phyloP scores from a whole-genome alignment of 1,284 basidiomycete genomes.

The Amylostereum areolatum region DNA sequence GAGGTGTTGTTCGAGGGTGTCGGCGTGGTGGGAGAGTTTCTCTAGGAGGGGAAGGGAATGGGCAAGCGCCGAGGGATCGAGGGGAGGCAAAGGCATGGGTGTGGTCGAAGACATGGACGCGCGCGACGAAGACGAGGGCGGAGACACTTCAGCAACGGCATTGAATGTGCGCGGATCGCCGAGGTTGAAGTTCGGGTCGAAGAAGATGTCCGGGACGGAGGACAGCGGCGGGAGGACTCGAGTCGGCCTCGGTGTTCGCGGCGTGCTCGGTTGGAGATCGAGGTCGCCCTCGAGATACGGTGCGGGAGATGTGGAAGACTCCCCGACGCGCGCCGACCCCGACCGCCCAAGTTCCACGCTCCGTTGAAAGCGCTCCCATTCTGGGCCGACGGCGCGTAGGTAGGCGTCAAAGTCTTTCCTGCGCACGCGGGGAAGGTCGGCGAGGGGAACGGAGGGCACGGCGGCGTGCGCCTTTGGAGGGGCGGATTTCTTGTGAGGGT shows the following conservation, averaged over 20 bases:
- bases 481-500: constrained; percentile 77
- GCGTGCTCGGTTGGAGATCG: constrained; percentile 20
- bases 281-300: constrained; percentile 4
- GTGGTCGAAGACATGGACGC: constrained; percentile 4
- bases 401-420: constrained; percentile 85
- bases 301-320: constrained; percentile 20
- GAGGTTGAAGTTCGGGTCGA: constrained; percentile 78
- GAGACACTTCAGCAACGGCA: constrained; percentile 61
- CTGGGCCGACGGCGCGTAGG: constrained; percentile 63
- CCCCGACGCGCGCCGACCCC: constrained; percentile 36
- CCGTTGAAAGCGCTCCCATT: constrained; percentile 70
- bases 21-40: constrained; percentile 87
- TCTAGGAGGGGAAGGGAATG: constrained; percentile 80
- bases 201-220: constrained; percentile 79
- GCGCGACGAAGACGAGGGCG: constrained; percentile 1
- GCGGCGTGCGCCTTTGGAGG: constrained; percentile 82
- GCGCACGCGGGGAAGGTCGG: constrained; percentile 71
- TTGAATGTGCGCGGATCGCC: constrained; percentile 81
- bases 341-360: constrained; percentile 43
- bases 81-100: constrained; percentile 17
- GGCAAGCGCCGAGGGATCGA: constrained; percentile 55
- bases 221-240: constrained; percentile 65
- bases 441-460: constrained; percentile 65
- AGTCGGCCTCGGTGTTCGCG: constrained; percentile 26
- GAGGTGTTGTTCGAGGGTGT: constrained; percentile 93